A percentile compares a stretch with the other conserved stretches of the same genome.
Evolutionary conservation across 2,329 filamentous ascomycete species (phyloP).

Genomic region (Aphanocladium album): DNA sequence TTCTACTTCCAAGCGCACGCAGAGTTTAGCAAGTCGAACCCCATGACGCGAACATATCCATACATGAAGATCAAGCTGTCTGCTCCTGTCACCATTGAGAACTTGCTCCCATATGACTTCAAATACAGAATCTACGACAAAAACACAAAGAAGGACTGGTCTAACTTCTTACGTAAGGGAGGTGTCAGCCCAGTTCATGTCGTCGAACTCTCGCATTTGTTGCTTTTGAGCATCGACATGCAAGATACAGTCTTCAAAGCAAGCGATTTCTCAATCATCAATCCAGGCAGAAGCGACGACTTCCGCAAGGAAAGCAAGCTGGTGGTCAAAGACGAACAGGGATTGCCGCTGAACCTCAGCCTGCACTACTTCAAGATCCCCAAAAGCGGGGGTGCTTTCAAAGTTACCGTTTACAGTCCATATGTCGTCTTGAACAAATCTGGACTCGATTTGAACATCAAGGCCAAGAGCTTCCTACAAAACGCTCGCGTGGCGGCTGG

Average conservation of each 20-base stretch:
- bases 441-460: conserved; percentile 79
- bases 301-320: conserved; percentile 79
- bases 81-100: conserved; percentile 89
- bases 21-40: conserved; percentile 76
- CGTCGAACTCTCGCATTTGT: conserved; percentile 87
- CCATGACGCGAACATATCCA: conserved; percentile 78
- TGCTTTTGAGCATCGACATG: conserved; percentile 91
- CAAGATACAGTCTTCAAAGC: conserved; percentile 92
- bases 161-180: conserved; percentile 93
- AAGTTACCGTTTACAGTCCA: conserved; percentile 89
- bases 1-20: conserved; percentile 98
- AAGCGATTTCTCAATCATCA: conserved; percentile 97
- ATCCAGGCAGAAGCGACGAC: conserved; percentile 79
- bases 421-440: conserved; percentile 96
- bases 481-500: conserved; percentile 79
- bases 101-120: conserved; percentile 93
- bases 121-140: conserved; percentile 99
- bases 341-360: conserved; percentile 71
- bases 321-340: conserved; percentile 78
- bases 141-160: conserved; percentile 98
- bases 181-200: conserved; percentile 97
- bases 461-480: conserved; percentile 84
- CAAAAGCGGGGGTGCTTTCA: conserved; percentile 91
- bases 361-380: conserved; percentile 89
- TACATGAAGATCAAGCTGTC: conserved; percentile 92